These are phyloP conservation scores for Thielaviopsis musarum DNA, from an alignment of 2,329 filamentous ascomycete genomes.

Conservation along the genomic window DNA sequence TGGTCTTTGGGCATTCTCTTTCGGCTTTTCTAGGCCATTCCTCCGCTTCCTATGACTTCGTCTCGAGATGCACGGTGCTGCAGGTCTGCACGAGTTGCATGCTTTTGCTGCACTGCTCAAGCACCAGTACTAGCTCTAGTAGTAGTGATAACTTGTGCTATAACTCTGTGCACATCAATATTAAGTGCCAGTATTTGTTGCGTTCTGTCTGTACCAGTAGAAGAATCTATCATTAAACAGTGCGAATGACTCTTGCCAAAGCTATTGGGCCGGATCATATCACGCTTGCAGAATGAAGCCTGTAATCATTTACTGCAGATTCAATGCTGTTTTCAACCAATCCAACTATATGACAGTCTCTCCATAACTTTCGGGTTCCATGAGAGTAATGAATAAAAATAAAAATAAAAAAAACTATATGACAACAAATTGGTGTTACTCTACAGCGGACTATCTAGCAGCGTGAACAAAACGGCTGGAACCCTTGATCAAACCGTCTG, in stretches of 20 bases:
- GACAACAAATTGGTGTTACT: no score
- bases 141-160: neutral
- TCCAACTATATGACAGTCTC: no score
- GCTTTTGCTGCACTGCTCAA: neutral
- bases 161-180: neutral
- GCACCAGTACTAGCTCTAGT: neutral
- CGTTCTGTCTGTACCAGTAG: no score
- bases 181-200: no score
- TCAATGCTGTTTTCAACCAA: neutral
- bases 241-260: no score
- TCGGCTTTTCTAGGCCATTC: neutral
- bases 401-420: no score
- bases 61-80: neutral
- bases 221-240: neutral
- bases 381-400: no score
- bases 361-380: no score
- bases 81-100: neutral
- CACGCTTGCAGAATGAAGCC: no score
- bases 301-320: neutral
- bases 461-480: no score
- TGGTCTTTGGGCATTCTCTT: neutral
- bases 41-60: neutral
- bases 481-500: no score
- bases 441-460: neutral
- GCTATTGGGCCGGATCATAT: no score